Base-by-base conservation (phyloP, 148 eudicot genomes). In the Vaccinium myrtillus region DNA sequence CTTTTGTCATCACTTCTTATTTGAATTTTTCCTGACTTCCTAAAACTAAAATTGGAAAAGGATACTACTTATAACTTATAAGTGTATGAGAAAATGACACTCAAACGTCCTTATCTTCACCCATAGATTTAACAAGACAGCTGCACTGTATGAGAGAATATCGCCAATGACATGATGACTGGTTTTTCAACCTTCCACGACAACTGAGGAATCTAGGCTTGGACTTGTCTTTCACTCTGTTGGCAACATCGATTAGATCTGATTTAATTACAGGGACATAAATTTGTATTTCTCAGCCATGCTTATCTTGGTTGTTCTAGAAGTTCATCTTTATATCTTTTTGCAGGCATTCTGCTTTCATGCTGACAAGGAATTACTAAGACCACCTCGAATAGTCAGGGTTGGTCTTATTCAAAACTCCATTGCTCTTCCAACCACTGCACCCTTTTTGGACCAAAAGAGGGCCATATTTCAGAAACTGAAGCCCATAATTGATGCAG, bases 401-500 rank as follows among this genome's bases (percentile, higher is more conserved):
- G 98, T 94, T 75, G 99, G 97, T 79, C 92, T 96, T 23, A 92
- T 96, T 86, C 99, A 96, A 81, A 94, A 95, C 78, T 93, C 97
- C 46, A 90, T 94, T 69, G 87, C 93, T 83, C 91, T 90, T 55
- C 95, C 97, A 82, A 96, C 99, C 76, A 93, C 97, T 74, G 92
- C 85, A 78, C 92, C 97, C 46, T 91, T 96, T 79, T 18, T 80
- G 32, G 94, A 93, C 56, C 99, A 96, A 84, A 90, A 85, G 88
- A 87, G 78, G 43, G 93, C 98, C 89, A 93, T 96, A 83, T 96
- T 92, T 88, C 85, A 92, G 85, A 96, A 95, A 86, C 67, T 96
- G 88, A 93, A 87, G 80, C 98, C 97, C 78, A 92, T 96, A 49
- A 93, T 96, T 79, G 97, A 96, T 78, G 92, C 96, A 79, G 99